Evolutionary conservation across 805 yeast species (phyloP), one percentile per base, ranked within the genome.

Genomic region (Yamadazyma laniorum): DNA sequence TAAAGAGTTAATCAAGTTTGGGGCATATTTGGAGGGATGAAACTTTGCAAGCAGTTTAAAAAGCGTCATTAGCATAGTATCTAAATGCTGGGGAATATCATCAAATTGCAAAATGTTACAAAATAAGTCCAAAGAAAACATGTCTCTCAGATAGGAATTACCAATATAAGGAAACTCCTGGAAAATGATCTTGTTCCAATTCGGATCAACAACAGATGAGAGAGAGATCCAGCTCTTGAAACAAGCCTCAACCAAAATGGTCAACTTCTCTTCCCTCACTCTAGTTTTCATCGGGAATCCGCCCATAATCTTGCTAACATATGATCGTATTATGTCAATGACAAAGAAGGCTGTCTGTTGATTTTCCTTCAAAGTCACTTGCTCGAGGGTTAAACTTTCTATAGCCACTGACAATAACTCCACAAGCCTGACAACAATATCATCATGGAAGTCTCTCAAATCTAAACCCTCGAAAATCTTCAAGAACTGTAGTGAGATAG

Each of bases 111-210:
- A 45, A 9, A 62, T 47, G 29, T 56, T 58, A 12, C 37, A 32
- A 40, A 58, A 59, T 18, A 67, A 50, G 26, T 46, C 58, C 32
- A 63, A 41, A 2, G 52, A 41, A 45, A 61, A 67, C 37, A 56
- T 55, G 6, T 58, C 58, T 42, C 73, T 43, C 65, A 65, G 68
- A 18, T 51, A 48, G 0, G 52, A 37, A 39, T 67, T 67, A 3
- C 74, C 74, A 34, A 63, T 48, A 39, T 65, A 68, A 1, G 71
- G 67, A 44, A 49, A 68, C 22, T 54, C 56, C 37, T 66, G 74
- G 17, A 65, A 51, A 19, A 62, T 49, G 30, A 68, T 42, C 30
- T 51, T 51, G 34, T 61, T 63, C 74, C 74, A 68, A 40, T 49
- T 63, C 16, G 41, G 47, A 29, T 38, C 45, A 15, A 41, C 47